A percentile compares a stretch with the other conserved stretches of the same genome.
Conservation (phyloP, 176 grass and related monocot species). For the Oryza meyeriana region DNA sequence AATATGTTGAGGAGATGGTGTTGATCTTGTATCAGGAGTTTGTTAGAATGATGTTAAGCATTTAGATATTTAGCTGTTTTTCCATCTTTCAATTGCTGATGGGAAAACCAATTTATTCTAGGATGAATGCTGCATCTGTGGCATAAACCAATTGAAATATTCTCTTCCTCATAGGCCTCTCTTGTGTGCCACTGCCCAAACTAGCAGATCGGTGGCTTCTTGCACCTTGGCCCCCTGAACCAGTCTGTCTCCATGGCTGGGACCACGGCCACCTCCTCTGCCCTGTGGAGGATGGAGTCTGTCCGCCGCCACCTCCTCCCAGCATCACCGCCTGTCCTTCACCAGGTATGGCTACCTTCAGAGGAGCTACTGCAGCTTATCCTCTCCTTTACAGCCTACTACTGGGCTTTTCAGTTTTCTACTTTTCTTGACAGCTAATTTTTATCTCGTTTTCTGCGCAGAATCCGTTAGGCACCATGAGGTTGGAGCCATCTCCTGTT, state of each 20-base stretch:
- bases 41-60: background rate
- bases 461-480: slow-evolving; percentile 15
- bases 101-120: background rate
- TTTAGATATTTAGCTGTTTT: background rate
- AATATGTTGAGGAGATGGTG: background rate
- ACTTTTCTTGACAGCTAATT: background rate
- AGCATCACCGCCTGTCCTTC: background rate
- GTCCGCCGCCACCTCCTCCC: slow-evolving; percentile 48
- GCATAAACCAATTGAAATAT: background rate
- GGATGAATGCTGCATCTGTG: background rate
- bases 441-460: background rate
- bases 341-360: slow-evolving; percentile 14
- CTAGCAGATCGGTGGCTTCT: background rate
- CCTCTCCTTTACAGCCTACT: background rate
- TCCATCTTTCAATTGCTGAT: background rate
- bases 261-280: slow-evolving; percentile 10
- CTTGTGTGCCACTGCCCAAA: background rate
- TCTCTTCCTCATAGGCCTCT: background rate
- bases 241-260: slow-evolving; percentile 1
- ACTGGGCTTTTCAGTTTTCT: background rate
- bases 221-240: background rate
- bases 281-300: slow-evolving; percentile 43
- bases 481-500: slow-evolving; percentile 35
- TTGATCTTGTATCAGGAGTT: background rate
- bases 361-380: background rate